Conservation (phyloP, 257 asterid species). For the Paulownia fortunei region DNA sequence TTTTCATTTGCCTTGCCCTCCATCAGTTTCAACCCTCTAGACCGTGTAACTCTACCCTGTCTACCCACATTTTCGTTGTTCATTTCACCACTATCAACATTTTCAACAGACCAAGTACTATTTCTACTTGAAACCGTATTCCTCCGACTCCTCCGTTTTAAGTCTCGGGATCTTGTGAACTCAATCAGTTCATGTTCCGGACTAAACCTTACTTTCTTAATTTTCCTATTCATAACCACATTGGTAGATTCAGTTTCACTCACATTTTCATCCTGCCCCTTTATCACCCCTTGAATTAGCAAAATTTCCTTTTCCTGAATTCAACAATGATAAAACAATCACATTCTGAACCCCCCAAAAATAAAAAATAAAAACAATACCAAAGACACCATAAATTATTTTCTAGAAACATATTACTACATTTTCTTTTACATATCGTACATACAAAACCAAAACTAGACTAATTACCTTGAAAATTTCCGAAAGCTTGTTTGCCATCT, state of each 20-base stretch:
- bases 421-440: background rate
- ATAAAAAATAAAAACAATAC: background rate
- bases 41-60: constrained; percentile 31
- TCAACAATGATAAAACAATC: background rate
- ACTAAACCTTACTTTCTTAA: constrained; percentile 66
- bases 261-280: constrained; percentile 38
- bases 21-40: constrained; percentile 29
- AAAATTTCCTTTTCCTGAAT: constrained; percentile 47
- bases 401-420: background rate
- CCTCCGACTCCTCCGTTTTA: constrained; percentile 39
- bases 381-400: background rate
- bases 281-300: constrained; percentile 34
- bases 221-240: constrained; percentile 27
- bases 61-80: constrained; percentile 21
- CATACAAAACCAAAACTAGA: background rate
- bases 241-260: constrained; percentile 35
- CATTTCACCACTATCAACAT: constrained; percentile 24
- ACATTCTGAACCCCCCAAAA: background rate
- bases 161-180: constrained; percentile 41
- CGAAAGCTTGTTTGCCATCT: constrained; percentile 61
- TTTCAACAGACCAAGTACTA: constrained; percentile 31
- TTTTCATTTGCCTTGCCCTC: constrained; percentile 29
- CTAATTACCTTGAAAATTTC: constrained; percentile 49
- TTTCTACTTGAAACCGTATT: constrained; percentile 19
- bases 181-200: constrained; percentile 60